Evolutionary conservation across 768 basidiomycete species (phyloP), one percentile per base, ranked within the genome.

Genomic region (Coprinellus aureogranulatus): DNA sequence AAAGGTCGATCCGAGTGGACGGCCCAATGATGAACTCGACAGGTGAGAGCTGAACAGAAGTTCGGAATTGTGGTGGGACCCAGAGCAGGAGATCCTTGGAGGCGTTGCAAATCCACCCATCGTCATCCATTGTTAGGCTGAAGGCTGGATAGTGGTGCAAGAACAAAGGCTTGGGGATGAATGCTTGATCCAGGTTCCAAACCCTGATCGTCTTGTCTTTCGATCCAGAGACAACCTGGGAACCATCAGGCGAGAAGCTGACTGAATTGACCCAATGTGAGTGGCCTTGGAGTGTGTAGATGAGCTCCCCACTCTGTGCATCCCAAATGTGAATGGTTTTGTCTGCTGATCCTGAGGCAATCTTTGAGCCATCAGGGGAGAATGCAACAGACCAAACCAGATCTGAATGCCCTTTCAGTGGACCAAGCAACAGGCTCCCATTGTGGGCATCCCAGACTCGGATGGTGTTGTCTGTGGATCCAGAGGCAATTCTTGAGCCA

Each of bases 271-370:
- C 64, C 14, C 22, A 25, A 11, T 51, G 44, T 4, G n/a, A 23
- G 31, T 53, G 59, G 28, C 46, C 53, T 25, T 51, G 22, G 10
- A 67, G 55, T 12, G 18, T 50, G 11, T 23, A 14, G 18, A 57
- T 25, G 10, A 37, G 4, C 16, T 41, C 12, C 4, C 67, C 62
- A 3, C 53, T 64, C 2, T 12, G 20, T 20, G 52, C 45, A 56
- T 61, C 52, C 61, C 59, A 62, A 23, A 67, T 14, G 16, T 52
- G 27, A 12, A 67, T 25, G 5, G 62, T 66, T 14, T 55, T 41
- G 48, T 69, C 67, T 31, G 54, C 12, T 10, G 68, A 77, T n/a
- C 70, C 68, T 23, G 77, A 77, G 6, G 68, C 74, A 28, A 49
- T 12, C 23, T 20, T 12, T 3, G 23, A 27, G 1, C 47, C 47